These are phyloP conservation scores for Stagonosporopsis rhizophila DNA, from an alignment of 2,329 filamentous ascomycete species.

Conservation along the genomic window DNA sequence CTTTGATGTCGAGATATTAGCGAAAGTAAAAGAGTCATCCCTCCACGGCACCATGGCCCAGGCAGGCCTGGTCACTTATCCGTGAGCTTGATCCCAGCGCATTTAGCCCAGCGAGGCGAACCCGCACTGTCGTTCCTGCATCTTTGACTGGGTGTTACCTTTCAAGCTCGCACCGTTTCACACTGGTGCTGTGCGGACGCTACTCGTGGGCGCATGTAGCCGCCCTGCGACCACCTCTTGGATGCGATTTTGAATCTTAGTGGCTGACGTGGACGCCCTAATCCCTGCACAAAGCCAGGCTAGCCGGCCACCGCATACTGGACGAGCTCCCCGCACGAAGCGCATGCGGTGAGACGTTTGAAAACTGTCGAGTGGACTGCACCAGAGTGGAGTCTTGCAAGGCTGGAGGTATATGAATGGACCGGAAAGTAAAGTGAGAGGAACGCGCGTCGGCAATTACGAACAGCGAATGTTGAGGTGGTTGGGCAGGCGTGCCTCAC, in stretches of 20 bases:
- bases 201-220: conserved; percentile 34
- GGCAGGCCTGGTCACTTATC: conserved; percentile 40
- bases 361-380: conserved; percentile 23
- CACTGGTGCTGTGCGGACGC: conserved; percentile 28
- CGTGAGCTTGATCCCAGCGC: conserved; percentile 32
- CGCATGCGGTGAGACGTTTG: conserved; percentile 15
- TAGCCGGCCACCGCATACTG: conserved; percentile 26
- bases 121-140: conserved; percentile 39
- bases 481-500: conserved; percentile 24
- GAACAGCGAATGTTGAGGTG: conserved; percentile 19
- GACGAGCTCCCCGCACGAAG: conserved; percentile 29
- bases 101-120: conserved; percentile 15
- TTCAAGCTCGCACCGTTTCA: conserved; percentile 34
- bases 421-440: conserved; percentile 1
- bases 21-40: conserved; percentile 37
- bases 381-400: conserved; percentile 20
- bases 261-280: conserved; percentile 28
- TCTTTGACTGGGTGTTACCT: conserved; percentile 41
- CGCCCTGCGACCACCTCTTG: conserved; percentile 38
- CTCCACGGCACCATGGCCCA: conserved; percentile 25
- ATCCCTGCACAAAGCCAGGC: conserved; percentile 23
- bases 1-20: conserved; percentile 29
- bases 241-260: conserved; percentile 26
- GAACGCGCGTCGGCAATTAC: conserved; percentile 3
- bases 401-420: conserved; percentile 18